Evolutionary conservation across 805 yeast genomes (phyloP).

Genomic region (Myxozyma kluyveri): DNA sequence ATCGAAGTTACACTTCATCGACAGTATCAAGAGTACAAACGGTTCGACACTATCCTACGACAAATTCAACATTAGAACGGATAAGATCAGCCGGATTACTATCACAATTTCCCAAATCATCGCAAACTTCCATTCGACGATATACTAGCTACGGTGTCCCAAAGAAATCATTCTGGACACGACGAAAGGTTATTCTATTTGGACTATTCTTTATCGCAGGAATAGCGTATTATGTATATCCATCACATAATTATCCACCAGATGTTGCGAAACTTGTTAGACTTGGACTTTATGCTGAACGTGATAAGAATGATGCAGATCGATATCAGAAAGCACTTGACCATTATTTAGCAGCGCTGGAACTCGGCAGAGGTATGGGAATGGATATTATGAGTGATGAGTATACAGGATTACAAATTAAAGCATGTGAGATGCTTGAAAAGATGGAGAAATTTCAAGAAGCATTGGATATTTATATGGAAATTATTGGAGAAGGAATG

Average conservation of each 20-base stretch:
- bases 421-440: constrained; percentile 84
- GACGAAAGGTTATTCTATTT: background rate
- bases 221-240: background rate
- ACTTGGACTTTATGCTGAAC: constrained; percentile 78
- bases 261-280: constrained; percentile 70
- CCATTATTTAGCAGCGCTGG: constrained; percentile 70
- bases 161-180: constrained; percentile 7
- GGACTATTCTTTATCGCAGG: constrained; percentile 7
- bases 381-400: constrained; percentile 66
- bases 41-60: too few relatives aligned
- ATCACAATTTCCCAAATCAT: too few relatives aligned
- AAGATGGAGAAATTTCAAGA: constrained; percentile 58
- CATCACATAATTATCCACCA: constrained; percentile 46
- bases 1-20: too few relatives aligned
- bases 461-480: constrained; percentile 66
- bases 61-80: too few relatives aligned
- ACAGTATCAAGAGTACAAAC: too few relatives aligned
- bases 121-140: too few relatives aligned
- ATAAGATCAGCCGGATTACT: too few relatives aligned
- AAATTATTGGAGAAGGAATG: constrained; percentile 55
- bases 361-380: constrained; percentile 54
- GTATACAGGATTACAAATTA: constrained; percentile 86
- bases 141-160: too few relatives aligned
- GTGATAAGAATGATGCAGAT: constrained; percentile 46
- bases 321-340: constrained; percentile 61